A percentile compares a stretch with the other conserved stretches of the same genome.
Conservation (phyloP, 768 basidiomycete species). For the Clitopilus hobsonii region DNA sequence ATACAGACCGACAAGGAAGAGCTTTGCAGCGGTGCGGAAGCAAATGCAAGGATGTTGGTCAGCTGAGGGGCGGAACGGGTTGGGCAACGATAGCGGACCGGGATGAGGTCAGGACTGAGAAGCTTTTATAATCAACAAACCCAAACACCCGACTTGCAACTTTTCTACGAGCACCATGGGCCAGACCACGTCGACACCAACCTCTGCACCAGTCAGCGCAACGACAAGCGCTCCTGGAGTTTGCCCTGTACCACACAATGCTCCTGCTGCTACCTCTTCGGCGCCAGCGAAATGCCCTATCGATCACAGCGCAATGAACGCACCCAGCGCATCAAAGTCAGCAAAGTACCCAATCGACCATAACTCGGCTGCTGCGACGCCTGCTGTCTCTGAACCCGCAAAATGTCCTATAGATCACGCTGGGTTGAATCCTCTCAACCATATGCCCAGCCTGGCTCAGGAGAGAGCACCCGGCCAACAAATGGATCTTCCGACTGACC, state of each 20-base stretch:
- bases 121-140: slow-evolving; percentile 6
- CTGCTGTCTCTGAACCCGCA: slow-evolving; percentile 29
- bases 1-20: too few relatives aligned
- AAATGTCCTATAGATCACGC: slow-evolving; percentile 64
- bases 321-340: slow-evolving; percentile 3
- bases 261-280: slow-evolving; percentile 14
- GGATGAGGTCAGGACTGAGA: not conserved
- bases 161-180: slow-evolving; percentile 25
- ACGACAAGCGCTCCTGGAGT: slow-evolving; percentile 19
- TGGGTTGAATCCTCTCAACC: slow-evolving; percentile 67
- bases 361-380: slow-evolving; percentile 7
- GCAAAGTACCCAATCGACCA: slow-evolving; percentile 42
- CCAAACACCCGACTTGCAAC: slow-evolving; percentile 6
- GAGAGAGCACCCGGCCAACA: slow-evolving; percentile 53
- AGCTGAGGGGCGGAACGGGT: not conserved
- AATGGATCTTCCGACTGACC: slow-evolving; percentile 61
- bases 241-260: slow-evolving; percentile 38
- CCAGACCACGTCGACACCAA: slow-evolving; percentile 39
- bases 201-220: slow-evolving; percentile 8
- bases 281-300: slow-evolving; percentile 33
- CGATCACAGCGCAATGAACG: slow-evolving; percentile 20
- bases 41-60: too few relatives aligned
- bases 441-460: slow-evolving; percentile 86
- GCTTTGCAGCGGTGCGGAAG: too few relatives aligned
- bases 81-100: not conserved